phyloP scores from a whole-genome alignment of 306 rosid genomes.

The Dicorynia guianensis region DNA sequence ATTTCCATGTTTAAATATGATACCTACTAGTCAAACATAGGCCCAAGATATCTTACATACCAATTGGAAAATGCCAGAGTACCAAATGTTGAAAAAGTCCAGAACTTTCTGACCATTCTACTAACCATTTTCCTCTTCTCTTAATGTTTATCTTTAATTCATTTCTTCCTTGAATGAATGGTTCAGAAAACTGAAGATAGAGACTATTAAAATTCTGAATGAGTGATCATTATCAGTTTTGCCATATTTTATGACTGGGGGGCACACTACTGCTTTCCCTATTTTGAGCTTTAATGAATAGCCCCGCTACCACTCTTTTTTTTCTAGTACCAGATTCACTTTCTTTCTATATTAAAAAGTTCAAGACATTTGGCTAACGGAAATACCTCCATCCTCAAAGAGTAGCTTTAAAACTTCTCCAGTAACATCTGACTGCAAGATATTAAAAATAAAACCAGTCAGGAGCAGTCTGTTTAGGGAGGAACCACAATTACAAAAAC shows the following conservation, averaged over 20 bases:
- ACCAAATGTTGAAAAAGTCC: conserved; percentile 5
- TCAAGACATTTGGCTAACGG: conserved; percentile 2
- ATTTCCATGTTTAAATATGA: conserved; percentile 29
- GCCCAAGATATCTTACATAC: conserved; percentile 21
- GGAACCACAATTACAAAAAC: conserved; percentile 31
- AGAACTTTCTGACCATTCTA: not conserved
- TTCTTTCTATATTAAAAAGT: conserved; percentile 7
- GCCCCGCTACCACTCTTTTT: not conserved
- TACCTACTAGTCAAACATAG: conserved; percentile 19
- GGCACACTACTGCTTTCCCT: conserved; percentile 21
- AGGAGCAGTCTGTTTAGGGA: conserved; percentile 36
- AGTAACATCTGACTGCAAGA: conserved; percentile 83
- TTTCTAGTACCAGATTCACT: conserved; percentile 17
- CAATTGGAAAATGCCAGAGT: not conserved
- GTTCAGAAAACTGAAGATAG: conserved; percentile 22
- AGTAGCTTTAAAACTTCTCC: conserved; percentile 95
- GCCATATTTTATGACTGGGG: conserved; percentile 19
- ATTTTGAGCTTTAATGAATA: conserved; percentile 27
- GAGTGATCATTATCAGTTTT: conserved; percentile 6
- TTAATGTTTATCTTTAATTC: not conserved
- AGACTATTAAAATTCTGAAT: not conserved
- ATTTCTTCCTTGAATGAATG: conserved; percentile 16
- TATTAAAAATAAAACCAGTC: conserved; percentile 46
- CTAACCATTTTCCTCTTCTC: not conserved
- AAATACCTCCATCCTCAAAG: conserved; percentile 87